A percentile compares a stretch with the other conserved stretches of the same genome.
These are phyloP conservation scores for Pyrenophora tritici-repentis DNA, from an alignment of 2,329 filamentous ascomycete genomes.

Conservation along the genomic window DNA sequence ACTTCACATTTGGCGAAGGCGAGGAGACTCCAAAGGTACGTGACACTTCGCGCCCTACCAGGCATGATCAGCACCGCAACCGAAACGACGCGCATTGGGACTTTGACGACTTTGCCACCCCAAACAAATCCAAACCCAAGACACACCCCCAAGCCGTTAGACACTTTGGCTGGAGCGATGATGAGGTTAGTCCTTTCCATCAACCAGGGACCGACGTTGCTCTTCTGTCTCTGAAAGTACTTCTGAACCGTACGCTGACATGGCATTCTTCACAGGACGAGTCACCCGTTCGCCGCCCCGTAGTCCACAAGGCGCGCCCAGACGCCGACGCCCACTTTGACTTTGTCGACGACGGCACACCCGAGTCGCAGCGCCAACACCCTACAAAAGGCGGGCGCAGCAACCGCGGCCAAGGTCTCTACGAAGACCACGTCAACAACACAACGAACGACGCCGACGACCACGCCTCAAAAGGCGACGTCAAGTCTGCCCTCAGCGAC, in stretches of 20 bases:
- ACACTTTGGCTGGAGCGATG: constrained; percentile 76
- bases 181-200: constrained; percentile 56
- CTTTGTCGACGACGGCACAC: constrained; percentile 74
- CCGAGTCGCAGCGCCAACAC: constrained; percentile 54
- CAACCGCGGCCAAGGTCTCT: constrained; percentile 73
- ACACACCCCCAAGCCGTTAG: constrained; percentile 71
- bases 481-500: constrained; percentile 60
- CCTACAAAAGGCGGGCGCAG: constrained; percentile 56
- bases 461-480: constrained; percentile 46
- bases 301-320: constrained; percentile 70
- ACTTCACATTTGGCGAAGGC: constrained; percentile 81
- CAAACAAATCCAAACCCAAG: constrained; percentile 72
- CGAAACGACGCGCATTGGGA: constrained; percentile 65
- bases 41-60: constrained; percentile 61
- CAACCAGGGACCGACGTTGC: constrained; percentile 22
- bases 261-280: constrained; percentile 52
- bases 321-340: constrained; percentile 85
- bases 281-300: constrained; percentile 63
- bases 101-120: constrained; percentile 86
- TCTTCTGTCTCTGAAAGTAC: constrained; percentile 5
- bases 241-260: constrained; percentile 24
- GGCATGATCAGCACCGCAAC: constrained; percentile 10
- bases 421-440: constrained; percentile 75
- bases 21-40: constrained; percentile 45
- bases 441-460: constrained; percentile 52